Percentiles rank a stretch among this genome's conserved stretches.
phyloP scores from a whole-genome alignment of 768 basidiomycete genomes.

The Rubroboletus pulcherrimus region DNA sequence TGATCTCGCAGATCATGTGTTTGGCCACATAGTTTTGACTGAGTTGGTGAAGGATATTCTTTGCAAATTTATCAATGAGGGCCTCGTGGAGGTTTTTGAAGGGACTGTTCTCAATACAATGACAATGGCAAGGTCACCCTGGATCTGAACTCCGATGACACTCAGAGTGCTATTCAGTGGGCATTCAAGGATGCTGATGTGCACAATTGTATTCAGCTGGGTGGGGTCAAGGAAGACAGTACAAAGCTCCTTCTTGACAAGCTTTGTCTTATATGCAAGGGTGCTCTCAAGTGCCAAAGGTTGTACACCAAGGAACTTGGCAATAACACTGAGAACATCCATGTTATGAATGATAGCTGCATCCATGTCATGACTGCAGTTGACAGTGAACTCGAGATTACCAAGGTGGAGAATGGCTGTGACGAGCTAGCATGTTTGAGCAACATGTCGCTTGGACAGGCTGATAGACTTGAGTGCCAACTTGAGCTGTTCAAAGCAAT shows the following conservation, averaged over 20 bases:
- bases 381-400: conserved; percentile 27
- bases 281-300: conserved; percentile 68
- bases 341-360: conserved; percentile 87
- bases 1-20: conserved; percentile 4
- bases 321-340: conserved; percentile 76
- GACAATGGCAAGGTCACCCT: not conserved
- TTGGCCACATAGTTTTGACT: conserved; percentile 1
- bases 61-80: not conserved
- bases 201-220: not conserved
- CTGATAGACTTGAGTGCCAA: too few species aligned
- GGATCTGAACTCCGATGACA: not conserved
- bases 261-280: conserved; percentile 86
- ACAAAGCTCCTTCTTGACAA: conserved; percentile 95
- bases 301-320: conserved; percentile 87
- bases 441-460: too few species aligned
- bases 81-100: not conserved
- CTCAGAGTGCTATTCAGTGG: not conserved
- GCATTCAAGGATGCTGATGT: not conserved
- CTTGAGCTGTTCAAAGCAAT: too few species aligned
- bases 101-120: not conserved
- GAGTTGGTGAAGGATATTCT: not conserved
- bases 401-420: conserved; percentile 57
- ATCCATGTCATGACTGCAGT: conserved; percentile 42
- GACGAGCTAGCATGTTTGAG: conserved; percentile 55
- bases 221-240: conserved; percentile 88